Evolutionary conservation across 805 yeast genomes (phyloP).

Genomic region (Brettanomyces bruxellensis): DNA sequence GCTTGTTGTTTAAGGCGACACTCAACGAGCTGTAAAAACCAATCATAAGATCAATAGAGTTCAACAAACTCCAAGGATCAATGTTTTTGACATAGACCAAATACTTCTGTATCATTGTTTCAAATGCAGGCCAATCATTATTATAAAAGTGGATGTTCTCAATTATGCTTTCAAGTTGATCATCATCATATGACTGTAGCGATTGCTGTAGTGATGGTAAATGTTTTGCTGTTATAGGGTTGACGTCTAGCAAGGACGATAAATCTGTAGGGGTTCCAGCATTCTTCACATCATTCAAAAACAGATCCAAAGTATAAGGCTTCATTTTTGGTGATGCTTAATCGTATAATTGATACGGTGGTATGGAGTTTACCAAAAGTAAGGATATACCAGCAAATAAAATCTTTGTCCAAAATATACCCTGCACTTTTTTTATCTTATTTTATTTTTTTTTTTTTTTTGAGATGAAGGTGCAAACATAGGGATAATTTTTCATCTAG

Average conservation of each 20-base stretch:
- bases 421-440: too few species aligned
- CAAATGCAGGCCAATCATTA: constrained; percentile 36
- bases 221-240: constrained; percentile 13
- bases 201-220: constrained; percentile 19
- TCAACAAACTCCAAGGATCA: constrained; percentile 46
- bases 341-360: too few species aligned
- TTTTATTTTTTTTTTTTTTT: too few species aligned
- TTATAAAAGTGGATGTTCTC: constrained; percentile 23
- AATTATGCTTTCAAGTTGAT: constrained; percentile 17
- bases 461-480: too few species aligned
- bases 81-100: constrained; percentile 37
- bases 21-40: constrained; percentile 37
- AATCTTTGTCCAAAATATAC: too few species aligned
- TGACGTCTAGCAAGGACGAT: constrained; percentile 11
- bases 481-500: too few species aligned
- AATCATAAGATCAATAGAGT: constrained; percentile 47
- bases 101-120: constrained; percentile 33
- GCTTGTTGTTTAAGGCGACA: constrained; percentile 38
- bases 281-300: constrained; percentile 6
- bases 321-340: neutral
- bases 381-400: too few species aligned
- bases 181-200: constrained; percentile 15
- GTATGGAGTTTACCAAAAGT: too few species aligned
- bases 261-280: constrained; percentile 6
- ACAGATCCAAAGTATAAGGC: constrained; percentile 4